Evolutionary conservation across 208 protist species (phyloP).

Genomic region (Sergeia podlipaevii): DNA sequence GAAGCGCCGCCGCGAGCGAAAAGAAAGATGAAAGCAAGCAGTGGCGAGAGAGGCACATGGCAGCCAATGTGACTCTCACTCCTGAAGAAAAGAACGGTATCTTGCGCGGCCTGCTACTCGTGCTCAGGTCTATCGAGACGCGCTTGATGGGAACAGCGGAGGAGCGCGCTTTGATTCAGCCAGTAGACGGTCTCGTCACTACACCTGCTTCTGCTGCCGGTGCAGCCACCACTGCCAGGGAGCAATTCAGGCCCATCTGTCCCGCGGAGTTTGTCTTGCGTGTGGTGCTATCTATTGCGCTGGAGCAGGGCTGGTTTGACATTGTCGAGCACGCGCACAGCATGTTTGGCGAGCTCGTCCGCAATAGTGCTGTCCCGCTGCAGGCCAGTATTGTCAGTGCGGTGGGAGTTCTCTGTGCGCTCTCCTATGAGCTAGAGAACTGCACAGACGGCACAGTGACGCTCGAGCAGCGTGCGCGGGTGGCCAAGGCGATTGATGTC

Average conservation of each 20-base stretch:
- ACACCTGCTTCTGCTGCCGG: neutral
- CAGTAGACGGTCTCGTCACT: conserved; percentile 9
- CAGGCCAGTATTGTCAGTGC: conserved; percentile 46
- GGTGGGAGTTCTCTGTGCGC: conserved; percentile 43
- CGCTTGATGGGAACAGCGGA: conserved; percentile 36
- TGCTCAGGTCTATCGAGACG: conserved; percentile 32
- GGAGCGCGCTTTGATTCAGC: conserved; percentile 40
- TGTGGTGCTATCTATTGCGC: conserved; percentile 37
- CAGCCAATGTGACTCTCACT: conserved; percentile 2
- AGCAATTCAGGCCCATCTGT: too few species aligned
- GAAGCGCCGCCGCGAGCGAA: too few species aligned
- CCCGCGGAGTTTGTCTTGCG: conserved; percentile 53
- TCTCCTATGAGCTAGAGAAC: conserved; percentile 51
- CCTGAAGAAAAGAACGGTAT: conserved; percentile 23
- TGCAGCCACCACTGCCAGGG: neutral
- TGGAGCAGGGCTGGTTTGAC: conserved; percentile 59
- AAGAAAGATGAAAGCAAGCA: too few species aligned
- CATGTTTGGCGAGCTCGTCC: conserved; percentile 43
- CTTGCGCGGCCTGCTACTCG: conserved; percentile 28
- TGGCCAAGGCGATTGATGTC: conserved; percentile 51
- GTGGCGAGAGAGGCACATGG: too few species aligned
- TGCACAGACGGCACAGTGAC: conserved; percentile 27
- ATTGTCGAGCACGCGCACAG: conserved; percentile 39
- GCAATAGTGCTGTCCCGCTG: conserved; percentile 25
- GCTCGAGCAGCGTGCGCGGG: conserved; percentile 40